phyloP scores from a whole-genome alignment of 306 rosid species.

The Malus fusca region DNA sequence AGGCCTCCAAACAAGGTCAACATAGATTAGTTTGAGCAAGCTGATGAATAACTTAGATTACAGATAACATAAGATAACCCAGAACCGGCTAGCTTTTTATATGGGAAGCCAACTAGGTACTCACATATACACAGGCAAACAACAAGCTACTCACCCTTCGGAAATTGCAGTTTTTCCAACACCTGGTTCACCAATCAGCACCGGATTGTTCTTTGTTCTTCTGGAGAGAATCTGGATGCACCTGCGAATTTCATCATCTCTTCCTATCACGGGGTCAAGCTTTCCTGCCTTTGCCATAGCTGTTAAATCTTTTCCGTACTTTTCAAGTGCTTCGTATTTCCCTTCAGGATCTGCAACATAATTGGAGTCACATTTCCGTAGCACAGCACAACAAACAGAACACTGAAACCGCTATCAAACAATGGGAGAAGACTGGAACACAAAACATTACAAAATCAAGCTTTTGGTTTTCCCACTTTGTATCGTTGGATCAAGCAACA shows the following conservation, averaged over 20 bases:
- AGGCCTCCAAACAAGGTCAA: not conserved
- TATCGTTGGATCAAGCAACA: not conserved
- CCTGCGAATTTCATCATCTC: constrained; percentile 98
- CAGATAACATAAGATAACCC: not conserved
- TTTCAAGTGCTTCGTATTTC: constrained; percentile 89
- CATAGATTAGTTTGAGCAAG: not conserved
- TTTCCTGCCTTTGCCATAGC: constrained; percentile 92
- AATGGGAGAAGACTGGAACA: not conserved
- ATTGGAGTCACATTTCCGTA: not conserved
- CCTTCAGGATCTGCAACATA: constrained; percentile 88
- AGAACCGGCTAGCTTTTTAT: not conserved
- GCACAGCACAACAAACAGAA: not conserved
- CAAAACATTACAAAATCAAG: not conserved
- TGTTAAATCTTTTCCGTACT: constrained; percentile 95
- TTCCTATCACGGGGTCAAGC: constrained; percentile 98
- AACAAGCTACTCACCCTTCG: constrained; percentile 66
- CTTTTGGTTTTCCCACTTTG: not conserved
- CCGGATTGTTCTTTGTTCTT: constrained; percentile 98
- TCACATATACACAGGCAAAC: not conserved
- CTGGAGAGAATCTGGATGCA: constrained; percentile 98
- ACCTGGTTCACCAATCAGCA: constrained; percentile 98
- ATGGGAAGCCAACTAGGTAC: not conserved
- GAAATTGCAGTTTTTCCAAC: constrained; percentile 98
- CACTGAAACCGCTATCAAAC: not conserved
- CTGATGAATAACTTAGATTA: not conserved